Evolutionary conservation across 1,284 basidiomycete genomes (phyloP), one percentile per base, ranked within the genome.

Genomic region (Meira nashicola): DNA sequence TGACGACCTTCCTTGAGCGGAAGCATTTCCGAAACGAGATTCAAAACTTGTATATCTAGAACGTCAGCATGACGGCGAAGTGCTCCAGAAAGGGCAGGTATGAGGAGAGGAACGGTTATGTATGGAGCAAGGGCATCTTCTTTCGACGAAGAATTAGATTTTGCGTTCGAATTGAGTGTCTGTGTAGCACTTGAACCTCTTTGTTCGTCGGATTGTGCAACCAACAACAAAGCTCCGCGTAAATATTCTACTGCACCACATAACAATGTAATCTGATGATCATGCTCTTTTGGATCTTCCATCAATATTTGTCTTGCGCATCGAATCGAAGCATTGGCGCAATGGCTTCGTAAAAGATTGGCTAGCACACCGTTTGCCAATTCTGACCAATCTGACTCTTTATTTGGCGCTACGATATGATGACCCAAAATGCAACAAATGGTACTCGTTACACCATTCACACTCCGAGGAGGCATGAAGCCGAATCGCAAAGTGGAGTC

Each of bases 311-410:
- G 40, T 40, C 68, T 64, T 19, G 72, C 67, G 1, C 62, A 59
- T 23, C 71, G 70, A 39, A 78, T 59, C 10, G 68, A 63, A 15
- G 70, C 65, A 41, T 76, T 73, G 15, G 74, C 76, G 39, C 67
- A 70, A 60, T 78, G 76, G 52, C 73, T 75, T 3, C 64, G 53
- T 6, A 78, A 63, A n/a, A 78, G 55, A 57, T 77, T 72, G 38
- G 62, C 62, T 8, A 76, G 53, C 39, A 74, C 59, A 2, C 59
- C 59, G 52, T 60, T 40, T 17, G 67, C 65, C 21, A 70, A 67
- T 12, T 54, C 55, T 39, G 57, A 58, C 64, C 62, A 73, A 28
- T 56, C 55, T 15, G 41, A 43, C 39, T 23, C 9, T 9, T 15
- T 51, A 12, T 55, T 25, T 6, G 38, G 37, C 15, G 25, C 51